These are phyloP conservation scores for Gnaphalium uliginosum DNA, from an alignment of 129 eudicot genomes.

Conservation along the genomic window DNA sequence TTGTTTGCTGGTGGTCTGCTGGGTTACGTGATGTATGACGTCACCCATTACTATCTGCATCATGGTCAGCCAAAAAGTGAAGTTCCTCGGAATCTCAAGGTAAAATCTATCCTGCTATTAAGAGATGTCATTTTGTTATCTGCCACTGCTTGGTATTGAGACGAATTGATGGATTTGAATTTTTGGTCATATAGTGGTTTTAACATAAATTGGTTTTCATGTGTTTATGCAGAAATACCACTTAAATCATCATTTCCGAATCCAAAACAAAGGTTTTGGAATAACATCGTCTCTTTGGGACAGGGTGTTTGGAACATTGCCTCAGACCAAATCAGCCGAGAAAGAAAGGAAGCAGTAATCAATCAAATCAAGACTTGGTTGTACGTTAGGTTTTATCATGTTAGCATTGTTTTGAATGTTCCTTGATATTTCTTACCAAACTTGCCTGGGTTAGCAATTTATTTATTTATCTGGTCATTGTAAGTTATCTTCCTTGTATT, in stretches of 20 bases:
- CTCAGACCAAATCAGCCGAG: conserved; percentile 53
- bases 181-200: background rate
- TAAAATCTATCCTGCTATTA: conserved; percentile 13
- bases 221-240: conserved; percentile 74
- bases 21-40: conserved; percentile 86
- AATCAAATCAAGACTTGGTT: conserved; percentile 11
- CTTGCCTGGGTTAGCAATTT: background rate
- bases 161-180: background rate
- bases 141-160: background rate
- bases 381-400: conserved; percentile 35
- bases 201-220: background rate
- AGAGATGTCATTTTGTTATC: background rate
- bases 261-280: conserved; percentile 84
- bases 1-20: conserved; percentile 77
- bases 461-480: background rate
- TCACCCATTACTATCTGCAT: conserved; percentile 89
- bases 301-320: conserved; percentile 76
- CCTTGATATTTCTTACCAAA: background rate
- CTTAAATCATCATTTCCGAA: conserved; percentile 86
- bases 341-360: conserved; percentile 37
- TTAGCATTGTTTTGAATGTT: conserved; percentile 19
- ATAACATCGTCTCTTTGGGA: conserved; percentile 91
- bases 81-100: conserved; percentile 77
- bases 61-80: conserved; percentile 78
- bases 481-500: background rate